Evolutionary conservation across 2,329 filamentous ascomycete species (phyloP), one percentile per base, ranked within the genome.

Genomic region (Paraphoma chrysanthemicola): DNA sequence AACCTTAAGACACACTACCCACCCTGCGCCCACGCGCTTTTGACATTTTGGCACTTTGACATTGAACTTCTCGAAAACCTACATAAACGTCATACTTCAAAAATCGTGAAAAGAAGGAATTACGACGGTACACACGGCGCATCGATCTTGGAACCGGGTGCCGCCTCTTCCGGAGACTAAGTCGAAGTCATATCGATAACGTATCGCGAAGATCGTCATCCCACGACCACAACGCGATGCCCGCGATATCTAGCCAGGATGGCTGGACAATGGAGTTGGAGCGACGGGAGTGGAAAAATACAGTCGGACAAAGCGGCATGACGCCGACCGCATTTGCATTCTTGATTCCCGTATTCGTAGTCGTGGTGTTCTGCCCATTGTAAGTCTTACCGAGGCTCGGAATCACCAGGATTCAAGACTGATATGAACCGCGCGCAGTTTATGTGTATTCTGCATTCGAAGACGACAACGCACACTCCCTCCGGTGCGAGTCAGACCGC

Each of bases 301-400:
- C 62, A 2, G 60, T 65, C 3, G 62, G 62, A 7, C 57, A 59
- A 50, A 63, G 63, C 44, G 56, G 64, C 17, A 60, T 72, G 53
- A 69, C 69, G n/a, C 61, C 68, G 6, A 70, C 66, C 8, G 67
- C 70, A 4, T 66, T 73, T 46, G 63, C 63, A 1, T 73, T 74
- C 30, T 48, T 74, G 23, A 62, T 72, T 23, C 70, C 71, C 0
- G 59, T 74, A 1, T 67, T 74, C 16, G 48, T 71, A 4, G 56
- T 72, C 18, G 67, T 72, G 23, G 58, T 74, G 16, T 56, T 67
- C 44, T 65, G 55, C 38, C 71, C 71, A 12, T 66, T 72, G 71
- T 73, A 63, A 63, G 71, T 64, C 18, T 30, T n/a, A 38, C 30
- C 23, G 12, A 9, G 30, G 8, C 3, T 14, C 4, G 33, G 5